These are phyloP conservation scores for Globisporangium carolinianum DNA, from an alignment of 352 stramenopile species.

Conservation along the genomic window DNA sequence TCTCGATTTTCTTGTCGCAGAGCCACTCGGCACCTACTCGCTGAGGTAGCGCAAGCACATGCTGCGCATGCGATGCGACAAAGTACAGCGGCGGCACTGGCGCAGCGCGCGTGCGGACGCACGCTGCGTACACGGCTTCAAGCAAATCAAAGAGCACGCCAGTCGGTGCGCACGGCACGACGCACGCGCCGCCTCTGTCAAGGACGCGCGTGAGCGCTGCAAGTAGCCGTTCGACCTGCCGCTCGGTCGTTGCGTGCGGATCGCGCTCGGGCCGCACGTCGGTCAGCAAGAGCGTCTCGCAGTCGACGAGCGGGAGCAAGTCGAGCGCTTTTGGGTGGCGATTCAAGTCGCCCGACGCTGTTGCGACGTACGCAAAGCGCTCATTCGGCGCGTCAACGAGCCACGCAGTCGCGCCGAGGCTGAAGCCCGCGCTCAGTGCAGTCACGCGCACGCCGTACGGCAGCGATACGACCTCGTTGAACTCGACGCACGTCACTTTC, in stretches of 20 bases:
- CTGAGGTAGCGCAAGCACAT: slow-evolving; percentile 46
- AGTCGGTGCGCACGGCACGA: slow-evolving; percentile 48
- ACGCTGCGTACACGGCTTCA: slow-evolving; percentile 55
- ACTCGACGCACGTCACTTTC: slow-evolving; percentile 52
- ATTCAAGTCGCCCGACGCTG: slow-evolving; percentile 76
- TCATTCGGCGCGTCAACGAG: slow-evolving; percentile 65
- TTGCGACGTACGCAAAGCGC: slow-evolving; percentile 63
- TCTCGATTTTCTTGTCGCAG: slow-evolving; percentile 79
- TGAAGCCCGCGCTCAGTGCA: slow-evolving; percentile 67
- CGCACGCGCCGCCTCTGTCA: slow-evolving; percentile 58
- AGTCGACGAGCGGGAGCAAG: slow-evolving; percentile 63
- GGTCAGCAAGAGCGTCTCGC: slow-evolving; percentile 70
- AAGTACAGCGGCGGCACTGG: slow-evolving; percentile 47
- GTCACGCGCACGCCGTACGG: slow-evolving; percentile 69
- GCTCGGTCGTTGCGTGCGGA: slow-evolving; percentile 61
- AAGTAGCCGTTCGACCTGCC: slow-evolving; percentile 63
- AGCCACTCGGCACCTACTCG: slow-evolving; percentile 62
- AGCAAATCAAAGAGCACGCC: slow-evolving; percentile 78
- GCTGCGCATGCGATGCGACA: slow-evolving; percentile 43
- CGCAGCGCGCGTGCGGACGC: slow-evolving; percentile 36
- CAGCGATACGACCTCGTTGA: slow-evolving; percentile 42
- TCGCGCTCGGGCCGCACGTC: slow-evolving; percentile 72
- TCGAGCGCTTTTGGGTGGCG: slow-evolving; percentile 81
- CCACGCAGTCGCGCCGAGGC: slow-evolving; percentile 65
- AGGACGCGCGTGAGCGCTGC: slow-evolving; percentile 48